These are phyloP conservation scores for Zoysia matrella DNA, from an alignment of 202 grass and related monocot species.

Conservation along the genomic window DNA sequence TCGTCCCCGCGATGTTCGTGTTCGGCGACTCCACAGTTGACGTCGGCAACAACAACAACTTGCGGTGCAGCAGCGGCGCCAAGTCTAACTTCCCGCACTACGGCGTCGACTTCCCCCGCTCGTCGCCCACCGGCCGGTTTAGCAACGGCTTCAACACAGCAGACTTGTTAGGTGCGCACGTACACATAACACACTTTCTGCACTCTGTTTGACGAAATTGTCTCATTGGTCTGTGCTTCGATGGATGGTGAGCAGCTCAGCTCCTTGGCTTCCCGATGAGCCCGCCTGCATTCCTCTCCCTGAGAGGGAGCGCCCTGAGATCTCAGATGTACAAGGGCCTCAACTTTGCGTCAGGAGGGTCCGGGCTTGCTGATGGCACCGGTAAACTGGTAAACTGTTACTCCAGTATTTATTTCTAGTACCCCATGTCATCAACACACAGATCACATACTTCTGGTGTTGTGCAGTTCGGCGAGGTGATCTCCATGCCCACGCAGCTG, in stretches of 20 bases:
- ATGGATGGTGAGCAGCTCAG: conserved; percentile 40
- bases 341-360: conserved; percentile 79
- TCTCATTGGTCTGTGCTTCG: background rate
- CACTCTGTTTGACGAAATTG: background rate
- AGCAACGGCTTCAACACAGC: conserved; percentile 78
- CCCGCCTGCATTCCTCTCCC: conserved; percentile 62
- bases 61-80: conserved; percentile 22
- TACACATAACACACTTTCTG: background rate
- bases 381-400: conserved; percentile 27
- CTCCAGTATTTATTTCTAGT: background rate
- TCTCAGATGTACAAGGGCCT: conserved; percentile 55
- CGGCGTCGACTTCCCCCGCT: conserved; percentile 63
- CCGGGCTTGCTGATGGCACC: conserved; percentile 49
- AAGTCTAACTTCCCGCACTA: conserved; percentile 65
- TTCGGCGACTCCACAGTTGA: conserved; percentile 59
- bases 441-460: background rate
- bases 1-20: conserved; percentile 32
- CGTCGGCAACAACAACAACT: conserved; percentile 72
- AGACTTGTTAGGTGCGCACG: conserved; percentile 57
- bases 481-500: conserved; percentile 53
- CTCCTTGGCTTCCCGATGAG: conserved; percentile 55
- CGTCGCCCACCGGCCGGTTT: conserved; percentile 63
- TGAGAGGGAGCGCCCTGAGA: background rate
- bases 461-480: conserved; percentile 46
- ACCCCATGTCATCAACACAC: background rate